Evolutionary conservation across 306 rosid species (phyloP).

Genomic region (Malus domestica): ASM211411v1 NC_041793.1:28368001-28368500

Average conservation of each 20-base stretch:
- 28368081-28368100: constrained; percentile 69
- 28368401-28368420: constrained; percentile 86
- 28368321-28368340: neutral
- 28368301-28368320: neutral
- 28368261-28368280: constrained; percentile 7
- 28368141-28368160: neutral
- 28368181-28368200: neutral
- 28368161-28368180: constrained; percentile 6
- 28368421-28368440: constrained; percentile 88
- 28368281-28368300: neutral
- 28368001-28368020: constrained; percentile 95
- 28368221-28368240: neutral
- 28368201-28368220: neutral
- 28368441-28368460: constrained; percentile 77
- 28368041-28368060: constrained; percentile 86
- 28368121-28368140: constrained; percentile 65
- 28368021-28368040: constrained; percentile 76
- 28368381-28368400: constrained; percentile 92
- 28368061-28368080: constrained; percentile 90
- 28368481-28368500: neutral
- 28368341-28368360: constrained; percentile 6
- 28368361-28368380: constrained; percentile 9
- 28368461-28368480: neutral
- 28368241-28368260: neutral
- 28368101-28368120: constrained; percentile 90